phyloP scores from a whole-genome alignment of 2,329 filamentous ascomycete species.

The Knufia petricola region DNA sequence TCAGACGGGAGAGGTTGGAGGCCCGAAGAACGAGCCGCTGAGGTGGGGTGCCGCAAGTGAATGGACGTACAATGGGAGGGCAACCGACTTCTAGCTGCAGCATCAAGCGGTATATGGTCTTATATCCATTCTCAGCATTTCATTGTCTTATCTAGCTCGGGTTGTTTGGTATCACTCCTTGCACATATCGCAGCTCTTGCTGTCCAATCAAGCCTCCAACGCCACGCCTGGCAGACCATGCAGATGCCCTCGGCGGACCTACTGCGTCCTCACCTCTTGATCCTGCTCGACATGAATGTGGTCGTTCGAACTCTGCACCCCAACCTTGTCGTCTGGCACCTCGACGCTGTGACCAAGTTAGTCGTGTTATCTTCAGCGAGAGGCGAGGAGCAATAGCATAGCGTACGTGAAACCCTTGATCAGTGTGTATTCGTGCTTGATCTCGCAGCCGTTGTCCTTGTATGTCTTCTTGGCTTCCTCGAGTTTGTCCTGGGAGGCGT shows the following conservation, averaged over 20 bases:
- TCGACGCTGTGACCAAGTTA: conserved; percentile 49
- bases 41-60: conserved; percentile 68
- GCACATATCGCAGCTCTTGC: not conserved
- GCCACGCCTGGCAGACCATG: not conserved
- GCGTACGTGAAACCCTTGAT: conserved; percentile 91
- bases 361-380: no score
- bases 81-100: conserved; percentile 77
- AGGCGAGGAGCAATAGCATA: not conserved
- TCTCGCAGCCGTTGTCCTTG: conserved; percentile 66
- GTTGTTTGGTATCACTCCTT: not conserved
- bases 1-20: conserved; percentile 87
- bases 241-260: no score
- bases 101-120: no score
- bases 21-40: conserved; percentile 93
- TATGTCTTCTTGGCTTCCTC: conserved; percentile 66
- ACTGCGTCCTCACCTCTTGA: conserved; percentile 61
- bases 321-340: conserved; percentile 58
- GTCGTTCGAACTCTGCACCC: conserved; percentile 57
- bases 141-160: not conserved
- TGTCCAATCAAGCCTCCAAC: conserved; percentile 1
- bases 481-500: conserved; percentile 57
- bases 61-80: conserved; percentile 92
- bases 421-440: conserved; percentile 71
- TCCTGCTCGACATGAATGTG: conserved; percentile 74
- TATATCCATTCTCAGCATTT: not conserved